Percentiles rank a stretch among this genome's conserved stretches.
Evolutionary conservation across 2,329 filamentous ascomycete genomes (phyloP).

Genomic region (Calonectria naviculata): DNA sequence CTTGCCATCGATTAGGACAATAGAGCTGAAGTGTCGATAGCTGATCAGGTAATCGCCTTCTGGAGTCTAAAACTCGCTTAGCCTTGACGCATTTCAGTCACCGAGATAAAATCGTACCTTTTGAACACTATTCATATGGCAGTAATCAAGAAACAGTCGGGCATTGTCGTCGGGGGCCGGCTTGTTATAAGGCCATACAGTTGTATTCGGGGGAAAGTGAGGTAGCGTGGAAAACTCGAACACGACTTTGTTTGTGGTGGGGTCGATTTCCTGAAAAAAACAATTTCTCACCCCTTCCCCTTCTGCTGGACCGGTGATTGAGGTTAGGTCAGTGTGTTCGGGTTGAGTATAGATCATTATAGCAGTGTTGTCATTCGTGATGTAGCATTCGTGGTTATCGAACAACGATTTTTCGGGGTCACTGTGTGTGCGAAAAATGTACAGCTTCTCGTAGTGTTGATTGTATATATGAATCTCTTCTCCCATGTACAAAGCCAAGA

Average conservation of each 20-base stretch:
- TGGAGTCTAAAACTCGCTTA: not conserved
- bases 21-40: not conserved
- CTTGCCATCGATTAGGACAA: not conserved
- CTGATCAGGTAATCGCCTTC: slow-evolving; percentile 3
- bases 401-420: not conserved
- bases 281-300: not conserved
- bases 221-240: not conserved
- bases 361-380: not conserved
- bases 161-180: not conserved
- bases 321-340: not conserved
- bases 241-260: not conserved
- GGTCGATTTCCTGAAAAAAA: not conserved
- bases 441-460: not conserved
- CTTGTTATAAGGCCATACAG: not conserved
- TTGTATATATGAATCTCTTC: not conserved
- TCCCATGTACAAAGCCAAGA: not conserved
- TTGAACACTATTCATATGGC: not conserved
- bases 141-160: not conserved
- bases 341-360: not conserved
- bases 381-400: not conserved
- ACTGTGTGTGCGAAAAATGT: not conserved
- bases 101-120: not conserved
- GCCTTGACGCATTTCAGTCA: not conserved
- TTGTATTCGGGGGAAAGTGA: not conserved
- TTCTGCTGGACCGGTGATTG: not conserved